Evolutionary conservation across 164 flowering plant species (phyloP), one percentile per base, ranked within the genome.

Genomic region (Tetracentron sinense): DNA sequence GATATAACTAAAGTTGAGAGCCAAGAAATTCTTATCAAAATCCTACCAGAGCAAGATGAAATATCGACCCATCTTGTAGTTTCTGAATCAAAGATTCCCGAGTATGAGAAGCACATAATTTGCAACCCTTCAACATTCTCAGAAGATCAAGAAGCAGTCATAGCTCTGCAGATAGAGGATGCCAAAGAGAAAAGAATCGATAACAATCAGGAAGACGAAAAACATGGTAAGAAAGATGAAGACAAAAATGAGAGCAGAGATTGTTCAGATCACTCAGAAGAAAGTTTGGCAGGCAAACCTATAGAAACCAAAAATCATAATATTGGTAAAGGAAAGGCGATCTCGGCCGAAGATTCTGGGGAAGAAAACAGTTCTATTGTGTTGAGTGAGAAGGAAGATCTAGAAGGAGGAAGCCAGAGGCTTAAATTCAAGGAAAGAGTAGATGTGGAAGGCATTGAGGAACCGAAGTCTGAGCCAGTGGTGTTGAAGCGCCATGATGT

Each of bases 401-500:
- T 12, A 8, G 68, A 66, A 8, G 59, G 42, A 44, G 71, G 46
- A 56, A 65, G 19, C 29, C 60, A 67, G 35, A 67, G 30, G 28
- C 22, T 63, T 30, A 60, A 57, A 42, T 56, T 54, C 52, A 54
- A 66, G 56, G 68, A 63, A 58, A 65, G 51, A 30, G 52, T 57
- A 16, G 66, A 30, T 25, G 58, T 54, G 25, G 54, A 31, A 44
- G 51, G 42, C n/a, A n/a, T n/a, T 5, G 57, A 19, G 29, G 67
- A 42, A 26, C 66, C 33, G 4, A 33, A 69, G 26, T 54, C 67
- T 14, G 60, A 49, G 56, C 54, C 58, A 57, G 66, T 55, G 50
- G 61, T 30, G 6, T 26, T 64, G 26, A 78, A 66, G 69, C 62
- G 44, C n/a, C 66, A 70, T 61, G 74, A 56, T 20, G 62, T 8